Evolutionary conservation across 331 rosid species (phyloP), one percentile per base, ranked within the genome.

Genomic region (Phaseolus coccineus): DNA sequence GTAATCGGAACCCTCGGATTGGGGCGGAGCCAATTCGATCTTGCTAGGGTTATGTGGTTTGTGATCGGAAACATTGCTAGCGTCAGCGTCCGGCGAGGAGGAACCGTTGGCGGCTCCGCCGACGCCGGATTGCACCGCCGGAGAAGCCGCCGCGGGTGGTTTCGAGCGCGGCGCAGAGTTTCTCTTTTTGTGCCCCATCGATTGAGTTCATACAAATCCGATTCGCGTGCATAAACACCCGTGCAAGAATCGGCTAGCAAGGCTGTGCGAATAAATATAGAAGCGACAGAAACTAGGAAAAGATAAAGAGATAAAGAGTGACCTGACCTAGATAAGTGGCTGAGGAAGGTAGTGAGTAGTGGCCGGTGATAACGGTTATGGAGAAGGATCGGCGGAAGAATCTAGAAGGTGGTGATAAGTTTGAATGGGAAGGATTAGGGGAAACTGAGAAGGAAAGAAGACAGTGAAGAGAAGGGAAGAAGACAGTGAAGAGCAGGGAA

Each of bases 161-260:
- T 90, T 95, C 33, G 88, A 77, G 53, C 97, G 94, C 46, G 89
- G 76, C 76, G 87, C 91, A 72, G 81, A 64, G 83, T 76, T 89
- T 87, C 91, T 89, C 93, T 92, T 94, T 84, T 92, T 94, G 81
- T 84, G 88, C 79, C 93, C 97, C 98, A 94, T 94, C 14, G 51
- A 68, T 77, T 69, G 77, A 77, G 83, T 83, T 85, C 82, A 75
- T 68, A 67, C 80, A 79, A 88, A 88, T 92, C 92, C 63, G 87
- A 94, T 71, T 71, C 87, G 80, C 91, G 85, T 86, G 91, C 97
- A 90, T 90, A 86, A 71, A 85, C 66, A 58, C 74, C 51, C 68
- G 11, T 71, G 52, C 2, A 6, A 30, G 44, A 25, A 79, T 42
- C 48, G 22, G 16, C 48, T 33, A 22, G 39, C 39, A 6, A 35